Percentiles rank a stretch among this genome's conserved stretches.
Conservation (phyloP, 2,329 filamentous ascomycete genomes). For the Diaporthe citrichinensis region DNA sequence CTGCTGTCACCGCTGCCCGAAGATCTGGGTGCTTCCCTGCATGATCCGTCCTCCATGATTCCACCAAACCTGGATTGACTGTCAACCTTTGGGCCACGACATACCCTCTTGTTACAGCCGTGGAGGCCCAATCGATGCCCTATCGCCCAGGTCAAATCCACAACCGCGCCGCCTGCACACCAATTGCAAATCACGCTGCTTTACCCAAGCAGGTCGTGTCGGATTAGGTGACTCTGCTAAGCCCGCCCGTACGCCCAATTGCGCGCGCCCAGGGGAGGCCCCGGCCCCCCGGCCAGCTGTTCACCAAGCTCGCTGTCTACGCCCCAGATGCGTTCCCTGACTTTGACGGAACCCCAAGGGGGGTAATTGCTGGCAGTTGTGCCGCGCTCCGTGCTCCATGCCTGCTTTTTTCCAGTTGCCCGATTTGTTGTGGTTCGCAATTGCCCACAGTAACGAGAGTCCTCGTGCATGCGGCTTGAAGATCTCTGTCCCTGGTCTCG, state of each 20-base stretch:
- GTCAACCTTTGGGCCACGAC: constrained; percentile 41
- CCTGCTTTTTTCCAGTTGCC: constrained; percentile 37
- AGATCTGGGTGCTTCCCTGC: constrained; percentile 39
- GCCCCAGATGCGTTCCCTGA: constrained; percentile 34
- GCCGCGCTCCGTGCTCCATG: constrained; percentile 21
- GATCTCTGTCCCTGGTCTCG: constrained; percentile 38
- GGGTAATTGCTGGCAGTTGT: constrained; percentile 28
- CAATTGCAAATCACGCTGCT: constrained; percentile 37
- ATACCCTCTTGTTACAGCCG: constrained; percentile 37
- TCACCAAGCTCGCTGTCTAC: constrained; percentile 32
- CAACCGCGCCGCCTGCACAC: constrained; percentile 33
- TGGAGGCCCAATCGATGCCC: constrained; percentile 40
- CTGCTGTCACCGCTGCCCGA: constrained; percentile 41
- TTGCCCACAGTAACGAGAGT: constrained; percentile 32
- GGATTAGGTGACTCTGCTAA: constrained; percentile 32
- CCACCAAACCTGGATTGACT: constrained; percentile 12
- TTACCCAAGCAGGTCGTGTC: background rate
- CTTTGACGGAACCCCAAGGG: constrained; percentile 17
- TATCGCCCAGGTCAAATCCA: constrained; percentile 34
- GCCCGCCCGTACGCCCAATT: constrained; percentile 31
- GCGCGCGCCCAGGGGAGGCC: constrained; percentile 37
- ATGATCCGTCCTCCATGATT: constrained; percentile 26
- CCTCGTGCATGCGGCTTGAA: constrained; percentile 39
- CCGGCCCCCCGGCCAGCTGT: constrained; percentile 38
- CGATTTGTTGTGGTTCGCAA: constrained; percentile 35